Base-by-base conservation (phyloP, 1,284 basidiomycete species). In the Fomitopsis schrenkii region DNA sequence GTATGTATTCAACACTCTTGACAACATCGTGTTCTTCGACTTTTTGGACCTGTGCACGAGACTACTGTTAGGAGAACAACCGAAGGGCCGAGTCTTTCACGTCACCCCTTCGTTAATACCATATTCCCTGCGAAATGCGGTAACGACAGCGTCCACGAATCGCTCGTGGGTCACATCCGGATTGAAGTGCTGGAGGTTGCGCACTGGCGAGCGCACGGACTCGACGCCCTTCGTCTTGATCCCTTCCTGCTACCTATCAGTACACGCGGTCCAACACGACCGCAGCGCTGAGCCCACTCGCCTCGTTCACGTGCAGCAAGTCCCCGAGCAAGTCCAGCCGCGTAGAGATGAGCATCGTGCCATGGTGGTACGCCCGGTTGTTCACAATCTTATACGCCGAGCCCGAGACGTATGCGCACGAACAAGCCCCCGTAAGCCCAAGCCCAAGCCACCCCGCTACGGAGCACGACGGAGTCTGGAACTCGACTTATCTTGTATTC, bases 301-400 rank as follows among this genome's bases (percentile, higher is more conserved):
- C 95, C 74, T 93, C 91, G 59, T 85, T 81, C 0, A 86, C 83
- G 28, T 80, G 84, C 52, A 98, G 79, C 10, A 94, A 77, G 58
- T 89, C 83, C 0, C 92, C 91, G 1, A 97, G 79, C 9, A 84
- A 82, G 40, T 83, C 78, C 26, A 97, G 81, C 54, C 83, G 78
- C 5, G 94, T 92, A 14, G 92, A 90, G 35, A 99, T 91, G 33
- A 99, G 84, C 97, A 99, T 98, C n/a, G 97, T 99, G 0, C 97
- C 97, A 71, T 99, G 97, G 71, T 99, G 97, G 76, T 98, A 99
- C 1, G 96, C 95, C 17, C 97, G 81, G 63, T 88, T 86, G 66
- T 88, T 92, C 44, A 93, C 91, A 62, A 99, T 92, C 78, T 98
- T 98, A 79, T 98, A 99, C 7, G 97, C 97, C 15, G 95, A 98